A percentile compares a stretch with the other conserved stretches of the same genome.
These are phyloP conservation scores for Penicillium salamii DNA, from an alignment of 495 filamentous ascomycete species.

Conservation along the genomic window DNA sequence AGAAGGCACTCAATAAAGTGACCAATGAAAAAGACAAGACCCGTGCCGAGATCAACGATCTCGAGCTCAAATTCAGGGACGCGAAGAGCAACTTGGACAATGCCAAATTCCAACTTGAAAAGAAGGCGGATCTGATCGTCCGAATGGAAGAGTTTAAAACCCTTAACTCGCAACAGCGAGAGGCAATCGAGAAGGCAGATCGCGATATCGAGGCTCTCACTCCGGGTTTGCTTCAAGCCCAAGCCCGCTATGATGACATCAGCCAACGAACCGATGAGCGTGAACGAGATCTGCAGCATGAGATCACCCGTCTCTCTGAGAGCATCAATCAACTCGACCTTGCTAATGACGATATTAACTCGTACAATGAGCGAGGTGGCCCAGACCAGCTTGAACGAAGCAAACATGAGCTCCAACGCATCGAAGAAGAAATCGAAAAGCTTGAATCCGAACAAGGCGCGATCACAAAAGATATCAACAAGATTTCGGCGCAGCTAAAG, in stretches of 20 bases:
- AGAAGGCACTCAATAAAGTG: conserved; percentile 60
- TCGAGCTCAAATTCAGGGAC: conserved; percentile 72
- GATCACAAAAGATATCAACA: conserved; percentile 68
- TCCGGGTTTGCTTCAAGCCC: conserved; percentile 72
- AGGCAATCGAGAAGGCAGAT: conserved; percentile 63
- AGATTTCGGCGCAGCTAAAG: conserved; percentile 70
- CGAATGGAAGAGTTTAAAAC: conserved; percentile 71
- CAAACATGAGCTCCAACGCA: conserved; percentile 61
- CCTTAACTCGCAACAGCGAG: conserved; percentile 63
- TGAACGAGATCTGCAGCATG: conserved; percentile 70
- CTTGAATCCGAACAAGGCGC: conserved; percentile 65
- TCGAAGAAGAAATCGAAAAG: conserved; percentile 62
- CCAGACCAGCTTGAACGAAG: conserved; percentile 65
- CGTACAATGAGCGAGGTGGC: conserved; percentile 76
- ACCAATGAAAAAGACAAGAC: conserved; percentile 66
- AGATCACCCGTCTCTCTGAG: conserved; percentile 65
- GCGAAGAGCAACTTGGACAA: conserved; percentile 65
- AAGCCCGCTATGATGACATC: conserved; percentile 70
- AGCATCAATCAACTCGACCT: conserved; percentile 73
- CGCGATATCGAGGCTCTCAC: conserved; percentile 64
- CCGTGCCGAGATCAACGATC: conserved; percentile 58
- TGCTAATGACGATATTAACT: conserved; percentile 72
- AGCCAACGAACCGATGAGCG: conserved; percentile 65
- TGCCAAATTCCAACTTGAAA: conserved; percentile 71
- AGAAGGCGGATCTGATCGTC: conserved; percentile 62